phyloP scores from a whole-genome alignment of 305 asterid species.

The Fraxinus greggii region DNA sequence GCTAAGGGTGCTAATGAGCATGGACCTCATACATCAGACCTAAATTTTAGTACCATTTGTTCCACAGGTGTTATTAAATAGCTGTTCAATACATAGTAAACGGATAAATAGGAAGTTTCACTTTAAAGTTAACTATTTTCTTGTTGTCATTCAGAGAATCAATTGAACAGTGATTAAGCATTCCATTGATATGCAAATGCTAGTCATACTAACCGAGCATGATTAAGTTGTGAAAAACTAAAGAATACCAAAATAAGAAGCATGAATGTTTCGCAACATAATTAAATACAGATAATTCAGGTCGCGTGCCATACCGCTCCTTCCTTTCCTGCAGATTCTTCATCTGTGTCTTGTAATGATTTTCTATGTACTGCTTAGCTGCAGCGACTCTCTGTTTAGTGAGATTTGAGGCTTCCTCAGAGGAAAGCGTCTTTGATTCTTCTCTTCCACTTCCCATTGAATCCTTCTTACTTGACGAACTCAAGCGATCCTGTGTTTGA shows the following conservation, averaged over 20 bases:
- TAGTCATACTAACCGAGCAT: background rate
- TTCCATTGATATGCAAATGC: background rate
- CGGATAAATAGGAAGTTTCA: background rate
- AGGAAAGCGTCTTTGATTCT: slow-evolving; percentile 52
- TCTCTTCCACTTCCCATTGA: slow-evolving; percentile 69
- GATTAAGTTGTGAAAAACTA: slow-evolving; percentile 6
- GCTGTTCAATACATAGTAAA: slow-evolving; percentile 6
- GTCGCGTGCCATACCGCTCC: slow-evolving; percentile 61
- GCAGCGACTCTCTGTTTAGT: slow-evolving; percentile 93
- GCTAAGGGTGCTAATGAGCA: background rate
- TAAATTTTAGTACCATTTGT: slow-evolving; percentile 7
- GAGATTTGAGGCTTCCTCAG: slow-evolving; percentile 82
- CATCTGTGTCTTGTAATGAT: slow-evolving; percentile 94
- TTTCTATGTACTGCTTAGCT: slow-evolving; percentile 94
- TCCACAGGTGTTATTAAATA: background rate
- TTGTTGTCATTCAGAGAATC: background rate
- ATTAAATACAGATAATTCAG: slow-evolving; percentile 16
- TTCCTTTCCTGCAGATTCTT: slow-evolving; percentile 86
- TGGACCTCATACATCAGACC: background rate
- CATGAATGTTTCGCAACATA: background rate
- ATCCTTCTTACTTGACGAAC: slow-evolving; percentile 58
- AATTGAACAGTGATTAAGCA: background rate
- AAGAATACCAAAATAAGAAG: background rate
- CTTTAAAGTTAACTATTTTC: background rate
- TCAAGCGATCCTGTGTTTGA: slow-evolving; percentile 72